Evolutionary conservation across 371 early-diverging fungal species (phyloP).

Genomic region (Syncephalastrum monosporum): DNA sequence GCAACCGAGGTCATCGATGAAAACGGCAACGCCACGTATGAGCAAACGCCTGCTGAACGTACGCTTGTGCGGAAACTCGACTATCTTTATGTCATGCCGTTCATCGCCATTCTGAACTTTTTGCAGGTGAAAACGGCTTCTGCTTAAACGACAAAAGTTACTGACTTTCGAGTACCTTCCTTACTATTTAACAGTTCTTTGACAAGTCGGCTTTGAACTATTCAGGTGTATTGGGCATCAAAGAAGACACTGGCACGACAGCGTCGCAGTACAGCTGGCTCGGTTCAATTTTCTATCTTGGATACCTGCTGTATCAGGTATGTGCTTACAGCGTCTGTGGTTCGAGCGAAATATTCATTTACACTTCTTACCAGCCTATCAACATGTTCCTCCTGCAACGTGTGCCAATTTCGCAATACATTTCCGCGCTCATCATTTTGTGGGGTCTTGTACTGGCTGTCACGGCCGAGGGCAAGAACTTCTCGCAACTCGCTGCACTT

Average conservation of each 20-base stretch:
- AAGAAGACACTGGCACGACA: constrained; percentile 14
- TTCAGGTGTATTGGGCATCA: constrained; percentile 21
- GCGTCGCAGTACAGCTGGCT: constrained; percentile 23
- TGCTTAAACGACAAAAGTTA: too few relatives aligned
- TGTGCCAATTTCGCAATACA: constrained; percentile 20
- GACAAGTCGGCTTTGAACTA: constrained; percentile 35
- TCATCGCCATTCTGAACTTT: constrained; percentile 29
- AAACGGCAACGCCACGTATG: constrained; percentile 16
- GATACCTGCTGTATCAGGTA: constrained; percentile 26
- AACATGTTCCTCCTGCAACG: constrained; percentile 31
- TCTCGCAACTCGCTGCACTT: constrained; percentile 28
- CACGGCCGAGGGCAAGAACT: constrained; percentile 22
- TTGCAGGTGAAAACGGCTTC: constrained; percentile 20
- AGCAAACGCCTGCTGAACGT: constrained; percentile 15
- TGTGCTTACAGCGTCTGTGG: background rate
- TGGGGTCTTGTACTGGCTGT: constrained; percentile 31
- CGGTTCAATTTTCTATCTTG: constrained; percentile 23
- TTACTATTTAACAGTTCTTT: constrained; percentile 19
- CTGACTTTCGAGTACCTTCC: too few relatives aligned
- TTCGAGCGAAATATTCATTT: background rate
- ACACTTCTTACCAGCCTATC: constrained; percentile 11
- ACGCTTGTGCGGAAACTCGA: constrained; percentile 23
- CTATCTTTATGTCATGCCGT: constrained; percentile 32
- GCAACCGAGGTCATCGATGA: constrained; percentile 8
- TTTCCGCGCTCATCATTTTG: constrained; percentile 21